phyloP scores from a whole-genome alignment of 805 yeast species.

The Groenewaldozyma salmanticensis region DNA sequence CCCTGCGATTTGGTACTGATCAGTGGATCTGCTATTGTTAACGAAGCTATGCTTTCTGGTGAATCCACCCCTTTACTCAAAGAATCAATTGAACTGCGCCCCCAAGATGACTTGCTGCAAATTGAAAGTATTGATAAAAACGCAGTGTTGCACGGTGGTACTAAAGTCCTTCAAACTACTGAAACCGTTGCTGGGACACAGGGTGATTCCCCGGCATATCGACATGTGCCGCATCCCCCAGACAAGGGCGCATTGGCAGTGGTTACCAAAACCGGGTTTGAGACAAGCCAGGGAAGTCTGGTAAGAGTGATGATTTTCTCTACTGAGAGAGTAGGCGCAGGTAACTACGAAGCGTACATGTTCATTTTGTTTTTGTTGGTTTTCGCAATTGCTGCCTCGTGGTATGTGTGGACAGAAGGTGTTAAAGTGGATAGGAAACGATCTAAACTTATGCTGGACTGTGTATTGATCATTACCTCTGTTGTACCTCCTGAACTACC shows the following conservation, averaged over 20 bases:
- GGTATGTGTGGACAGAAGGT: slow-evolving; percentile 99
- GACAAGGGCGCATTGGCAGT: slow-evolving; percentile 87
- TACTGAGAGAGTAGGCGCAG: slow-evolving; percentile 92
- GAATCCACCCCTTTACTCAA: slow-evolving; percentile 95
- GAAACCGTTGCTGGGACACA: slow-evolving; percentile 59
- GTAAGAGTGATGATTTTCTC: slow-evolving; percentile 97
- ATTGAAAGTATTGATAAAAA: slow-evolving; percentile 82
- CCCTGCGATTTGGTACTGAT: slow-evolving; percentile 87
- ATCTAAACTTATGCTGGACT: slow-evolving; percentile 86
- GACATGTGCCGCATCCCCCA: slow-evolving; percentile 55
- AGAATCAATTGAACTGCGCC: slow-evolving; percentile 82
- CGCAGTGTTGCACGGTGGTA: slow-evolving; percentile 88
- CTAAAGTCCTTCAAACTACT: slow-evolving; percentile 87
- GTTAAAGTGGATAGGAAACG: slow-evolving; percentile 91
- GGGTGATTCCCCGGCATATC: slow-evolving; percentile 6
- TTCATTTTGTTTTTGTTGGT: slow-evolving; percentile 82
- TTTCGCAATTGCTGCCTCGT: slow-evolving; percentile 90
- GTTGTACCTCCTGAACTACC: slow-evolving; percentile 99
- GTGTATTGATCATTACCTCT: slow-evolving; percentile 90
- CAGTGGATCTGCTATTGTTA: slow-evolving; percentile 89
- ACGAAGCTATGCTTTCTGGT: slow-evolving; percentile 98
- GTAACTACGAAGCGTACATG: slow-evolving; percentile 86
- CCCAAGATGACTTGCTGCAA: slow-evolving; percentile 54
- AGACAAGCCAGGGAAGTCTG: slow-evolving; percentile 93
- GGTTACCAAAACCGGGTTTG: slow-evolving; percentile 93